Base-by-base conservation (phyloP, 202 grass and related monocot species). In the Tripidium arundinaceum region DNA sequence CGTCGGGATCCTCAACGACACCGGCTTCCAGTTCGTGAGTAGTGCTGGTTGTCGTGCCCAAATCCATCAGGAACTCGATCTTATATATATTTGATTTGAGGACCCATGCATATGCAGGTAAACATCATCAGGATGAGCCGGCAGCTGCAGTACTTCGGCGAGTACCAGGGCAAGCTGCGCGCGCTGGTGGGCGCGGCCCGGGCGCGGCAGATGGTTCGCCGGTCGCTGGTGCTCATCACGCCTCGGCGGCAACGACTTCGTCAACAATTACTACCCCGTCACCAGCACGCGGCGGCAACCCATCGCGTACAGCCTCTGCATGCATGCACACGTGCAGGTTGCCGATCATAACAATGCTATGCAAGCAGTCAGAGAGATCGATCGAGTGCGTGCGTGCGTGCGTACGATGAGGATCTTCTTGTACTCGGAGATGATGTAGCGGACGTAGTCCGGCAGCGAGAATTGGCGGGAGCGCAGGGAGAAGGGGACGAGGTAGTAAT, bases 1-100 rank as follows among this genome's bases (percentile, higher is more conserved):
- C 52, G 89, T 98, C 36, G 95, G 95, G 41, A 98, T 98, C 65
- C 95, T 98, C 65, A 98, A 98, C 42, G 95, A 98, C 86, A 98
- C 95, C 0, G 95, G 95, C 52, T 83, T 94, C 63, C 95, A 98
- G 75, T 98, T 98, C 50, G 82, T 71, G 79, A n/a, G n/a, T n/a
- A n/a, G n/a, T n/a, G n/a, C n/a, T n/a, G n/a, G n/a, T n/a, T n/a
- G n/a, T n/a, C n/a, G n/a, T n/a, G n/a, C n/a, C n/a, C n/a, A n/a
- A n/a, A n/a, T n/a, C n/a, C n/a, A n/a, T n/a, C n/a, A n/a, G n/a
- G n/a, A n/a, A n/a, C n/a, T n/a, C n/a, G n/a, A n/a, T n/a, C n/a
- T n/a, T n/a, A n/a, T n/a, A n/a, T n/a, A n/a, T n/a, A n/a, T n/a
- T n/a, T n/a, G n/a, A n/a, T n/a, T n/a, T n/a, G n/a, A n/a, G n/a